These are phyloP conservation scores for Arthrobotrys pseudoclavata DNA, from an alignment of 2,329 filamentous ascomycete species.

Conservation along the genomic window DNA sequence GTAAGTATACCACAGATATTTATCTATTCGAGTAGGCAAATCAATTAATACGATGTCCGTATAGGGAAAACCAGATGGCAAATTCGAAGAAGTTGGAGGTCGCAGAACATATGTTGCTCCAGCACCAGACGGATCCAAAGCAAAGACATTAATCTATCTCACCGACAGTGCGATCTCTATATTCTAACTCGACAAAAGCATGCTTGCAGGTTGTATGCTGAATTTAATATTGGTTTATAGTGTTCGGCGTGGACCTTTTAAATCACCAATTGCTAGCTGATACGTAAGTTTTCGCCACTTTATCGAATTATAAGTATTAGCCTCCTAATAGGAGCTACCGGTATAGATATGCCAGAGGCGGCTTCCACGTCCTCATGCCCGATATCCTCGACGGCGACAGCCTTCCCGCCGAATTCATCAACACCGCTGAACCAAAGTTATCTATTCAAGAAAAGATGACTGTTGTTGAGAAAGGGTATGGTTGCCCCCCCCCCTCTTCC, in stretches of 20 bases:
- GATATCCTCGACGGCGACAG: constrained; percentile 53
- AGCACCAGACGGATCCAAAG: constrained; percentile 47
- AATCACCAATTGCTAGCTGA: constrained; percentile 54
- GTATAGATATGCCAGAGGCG: constrained; percentile 48
- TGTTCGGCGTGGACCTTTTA: constrained; percentile 50
- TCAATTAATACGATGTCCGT: background rate
- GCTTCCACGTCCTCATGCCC: constrained; percentile 49
- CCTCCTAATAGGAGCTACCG: background rate
- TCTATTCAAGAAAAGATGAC: constrained; percentile 43
- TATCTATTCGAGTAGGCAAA: background rate
- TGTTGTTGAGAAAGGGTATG: constrained; percentile 45
- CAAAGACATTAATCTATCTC: constrained; percentile 50
- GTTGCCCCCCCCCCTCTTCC: background rate
- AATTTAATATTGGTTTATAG: background rate
- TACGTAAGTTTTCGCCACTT: constrained; percentile 19
- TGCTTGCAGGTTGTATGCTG: background rate
- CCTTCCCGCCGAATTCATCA: constrained; percentile 43
- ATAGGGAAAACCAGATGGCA: constrained; percentile 44
- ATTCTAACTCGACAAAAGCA: background rate
- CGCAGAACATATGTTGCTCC: constrained; percentile 50
- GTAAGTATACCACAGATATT: constrained; percentile 10
- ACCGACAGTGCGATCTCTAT: constrained; percentile 38
- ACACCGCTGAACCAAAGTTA: constrained; percentile 47
- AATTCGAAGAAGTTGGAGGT: constrained; percentile 49
- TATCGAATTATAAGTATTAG: background rate